These are phyloP conservation scores for Penicillium glabrum DNA, from an alignment of 2,329 filamentous ascomycete species.

Conservation along the genomic window DNA sequence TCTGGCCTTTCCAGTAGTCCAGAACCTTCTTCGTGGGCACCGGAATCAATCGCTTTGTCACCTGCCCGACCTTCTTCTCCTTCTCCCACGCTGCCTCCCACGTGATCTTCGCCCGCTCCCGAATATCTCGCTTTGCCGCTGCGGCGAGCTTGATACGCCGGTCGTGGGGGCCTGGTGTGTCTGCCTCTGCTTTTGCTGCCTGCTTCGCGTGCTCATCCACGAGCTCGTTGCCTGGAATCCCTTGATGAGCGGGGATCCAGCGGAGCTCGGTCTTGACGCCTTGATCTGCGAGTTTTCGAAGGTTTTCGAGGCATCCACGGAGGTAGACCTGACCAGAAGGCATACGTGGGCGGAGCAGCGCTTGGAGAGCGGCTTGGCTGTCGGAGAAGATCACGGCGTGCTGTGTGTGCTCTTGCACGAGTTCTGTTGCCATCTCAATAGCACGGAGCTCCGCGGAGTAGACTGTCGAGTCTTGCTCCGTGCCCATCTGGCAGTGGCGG, in stretches of 20 bases:
- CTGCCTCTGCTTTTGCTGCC: background rate
- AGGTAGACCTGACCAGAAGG: background rate
- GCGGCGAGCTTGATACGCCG: background rate
- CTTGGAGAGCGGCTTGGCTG: background rate
- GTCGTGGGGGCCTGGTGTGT: background rate
- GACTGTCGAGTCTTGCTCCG: background rate
- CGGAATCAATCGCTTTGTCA: background rate
- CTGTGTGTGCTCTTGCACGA: background rate
- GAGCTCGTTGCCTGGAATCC: too few species aligned
- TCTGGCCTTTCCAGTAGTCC: background rate
- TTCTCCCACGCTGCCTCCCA: background rate
- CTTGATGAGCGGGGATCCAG: too few species aligned
- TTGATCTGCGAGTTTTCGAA: background rate
- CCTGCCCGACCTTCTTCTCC: background rate
- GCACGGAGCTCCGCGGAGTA: constrained; percentile 1
- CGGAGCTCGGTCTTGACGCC: too few species aligned
- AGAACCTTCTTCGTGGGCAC: background rate
- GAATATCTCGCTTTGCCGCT: background rate
- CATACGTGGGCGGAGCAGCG: background rate
- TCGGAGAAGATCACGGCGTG: background rate
- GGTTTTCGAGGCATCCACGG: background rate
- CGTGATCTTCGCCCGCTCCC: background rate
- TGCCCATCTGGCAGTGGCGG: background rate
- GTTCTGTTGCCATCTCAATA: background rate
- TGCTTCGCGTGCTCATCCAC: background rate